Evolutionary conservation across 2,329 filamentous ascomycete genomes (phyloP), one percentile per base, ranked within the genome.

Genomic region (Alternaria arborescens): DNA sequence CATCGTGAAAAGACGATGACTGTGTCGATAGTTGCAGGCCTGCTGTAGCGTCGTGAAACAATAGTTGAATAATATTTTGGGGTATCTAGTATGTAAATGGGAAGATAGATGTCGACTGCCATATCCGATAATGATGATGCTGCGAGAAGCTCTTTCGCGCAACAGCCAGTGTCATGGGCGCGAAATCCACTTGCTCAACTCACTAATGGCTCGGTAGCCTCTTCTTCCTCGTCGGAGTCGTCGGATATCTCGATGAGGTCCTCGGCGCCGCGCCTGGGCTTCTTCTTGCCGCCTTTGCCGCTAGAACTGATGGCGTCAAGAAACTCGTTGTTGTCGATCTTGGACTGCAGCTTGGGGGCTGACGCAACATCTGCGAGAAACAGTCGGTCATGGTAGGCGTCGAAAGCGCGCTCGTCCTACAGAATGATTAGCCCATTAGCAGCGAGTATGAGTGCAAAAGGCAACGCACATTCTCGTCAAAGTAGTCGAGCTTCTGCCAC

Each of bases 401-500:
- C 85, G 87, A 92, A 97, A 4, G 93, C 89, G 59, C 88, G 86
- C 64, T 88, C 85, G 56, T 88, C 81, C 81, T 84, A 30, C n/a
- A 30, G 18, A 18, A 34, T 38, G 41, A 4, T 60, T 22, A 60
- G 52, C 26, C 24, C 10, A 18, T 26, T 14, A 42, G 65, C 16
- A 70, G 62, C 47, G 34, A 48, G 26, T 8, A 11, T 48, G n/a
- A 4, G n/a, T 5, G 20, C 42, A 36, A n/a, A 20, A 22, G 36
- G n/a, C 12, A 32, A 38, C 68, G 54, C 69, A 84, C 87, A 72
- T 95, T 90, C 77, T 96, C 92, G 75, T 97, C 92, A 52, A 91
- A 85, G 82, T 94, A 97, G 62, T 88, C 84, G 77, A 97, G 86
- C 62, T 85, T 87, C 66, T 88, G 86, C 95, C 95, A 99, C 58